A percentile compares a stretch with the other conserved stretches of the same genome.
Evolutionary conservation across 768 basidiomycete species (phyloP).

Genomic region (Lyophyllum decastes): DNA sequence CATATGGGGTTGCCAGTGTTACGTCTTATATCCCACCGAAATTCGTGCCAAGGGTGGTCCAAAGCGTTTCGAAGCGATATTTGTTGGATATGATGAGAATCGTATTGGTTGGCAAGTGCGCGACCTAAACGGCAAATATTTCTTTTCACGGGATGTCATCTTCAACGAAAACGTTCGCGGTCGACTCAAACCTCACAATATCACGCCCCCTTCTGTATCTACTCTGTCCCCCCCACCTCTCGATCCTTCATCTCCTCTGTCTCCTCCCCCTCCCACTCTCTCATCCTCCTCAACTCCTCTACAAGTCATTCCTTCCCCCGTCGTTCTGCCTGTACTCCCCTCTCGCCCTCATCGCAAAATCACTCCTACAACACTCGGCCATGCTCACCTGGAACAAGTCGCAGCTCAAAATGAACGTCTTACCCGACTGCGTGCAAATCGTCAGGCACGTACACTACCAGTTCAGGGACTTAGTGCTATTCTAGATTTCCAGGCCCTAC

Average conservation of each 20-base stretch:
- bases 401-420: background rate
- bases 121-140: too few species aligned
- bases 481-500: background rate
- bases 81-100: too few species aligned
- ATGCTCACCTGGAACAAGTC: background rate
- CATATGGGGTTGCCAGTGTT: constrained; percentile 31
- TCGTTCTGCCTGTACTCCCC: background rate
- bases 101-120: too few species aligned
- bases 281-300: background rate
- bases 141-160: too few species aligned
- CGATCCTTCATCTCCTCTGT: background rate
- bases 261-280: background rate
- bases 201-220: constrained; percentile 17
- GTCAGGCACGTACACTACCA: background rate
- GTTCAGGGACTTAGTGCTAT: background rate
- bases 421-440: background rate
- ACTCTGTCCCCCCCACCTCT: background rate
- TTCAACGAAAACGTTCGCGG: constrained; percentile 22
- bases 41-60: constrained; percentile 15
- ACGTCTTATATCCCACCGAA: constrained; percentile 21
- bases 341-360: background rate
- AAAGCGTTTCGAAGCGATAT: constrained; percentile 17
- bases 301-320: too few species aligned
- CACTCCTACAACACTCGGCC: background rate
- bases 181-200: constrained; percentile 20